A percentile compares a stretch with the other conserved stretches of the same genome.
phyloP scores from a whole-genome alignment of 371 early-diverging fungal species.

The Pancytospora philotis region DNA sequence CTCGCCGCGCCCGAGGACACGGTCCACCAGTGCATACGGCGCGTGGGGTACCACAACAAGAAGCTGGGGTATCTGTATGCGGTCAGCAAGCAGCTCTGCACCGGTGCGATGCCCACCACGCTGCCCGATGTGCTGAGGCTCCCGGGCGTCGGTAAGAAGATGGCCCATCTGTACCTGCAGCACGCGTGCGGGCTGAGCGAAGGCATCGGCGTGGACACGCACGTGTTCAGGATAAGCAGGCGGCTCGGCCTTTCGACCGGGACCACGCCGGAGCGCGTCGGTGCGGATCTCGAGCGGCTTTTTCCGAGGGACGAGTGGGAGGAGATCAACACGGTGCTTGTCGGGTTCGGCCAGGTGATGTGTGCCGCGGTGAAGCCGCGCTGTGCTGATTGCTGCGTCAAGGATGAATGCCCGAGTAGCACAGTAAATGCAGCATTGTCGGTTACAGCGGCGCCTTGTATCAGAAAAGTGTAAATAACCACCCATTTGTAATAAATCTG shows the following conservation, averaged over 20 bases:
- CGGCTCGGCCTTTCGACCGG: conserved; percentile 72
- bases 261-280: conserved; percentile 63
- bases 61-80: conserved; percentile 61
- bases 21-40: conserved; percentile 66
- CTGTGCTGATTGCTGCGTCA: conserved; percentile 72
- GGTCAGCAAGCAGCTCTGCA: conserved; percentile 1
- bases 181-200: conserved; percentile 60
- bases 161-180: conserved; percentile 62
- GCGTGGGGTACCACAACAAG: conserved; percentile 80
- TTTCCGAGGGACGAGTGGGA: conserved; percentile 66
- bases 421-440: neutral
- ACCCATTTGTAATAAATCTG: no score
- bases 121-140: conserved; percentile 55
- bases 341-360: conserved; percentile 81
- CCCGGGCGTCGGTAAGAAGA: conserved; percentile 93
- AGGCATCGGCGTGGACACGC: conserved; percentile 94
- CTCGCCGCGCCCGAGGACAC: conserved; percentile 54
- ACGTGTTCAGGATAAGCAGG: conserved; percentile 83
- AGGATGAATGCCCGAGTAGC: conserved; percentile 19
- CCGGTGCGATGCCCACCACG: conserved; percentile 2
- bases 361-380: conserved; percentile 67
- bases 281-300: conserved; percentile 63
- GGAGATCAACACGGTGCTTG: conserved; percentile 74
- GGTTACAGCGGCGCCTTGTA: no score
- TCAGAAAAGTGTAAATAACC: no score